phyloP scores from a whole-genome alignment of 2,329 filamentous ascomycete species.

The Pyricularia pennisetigena region DNA sequence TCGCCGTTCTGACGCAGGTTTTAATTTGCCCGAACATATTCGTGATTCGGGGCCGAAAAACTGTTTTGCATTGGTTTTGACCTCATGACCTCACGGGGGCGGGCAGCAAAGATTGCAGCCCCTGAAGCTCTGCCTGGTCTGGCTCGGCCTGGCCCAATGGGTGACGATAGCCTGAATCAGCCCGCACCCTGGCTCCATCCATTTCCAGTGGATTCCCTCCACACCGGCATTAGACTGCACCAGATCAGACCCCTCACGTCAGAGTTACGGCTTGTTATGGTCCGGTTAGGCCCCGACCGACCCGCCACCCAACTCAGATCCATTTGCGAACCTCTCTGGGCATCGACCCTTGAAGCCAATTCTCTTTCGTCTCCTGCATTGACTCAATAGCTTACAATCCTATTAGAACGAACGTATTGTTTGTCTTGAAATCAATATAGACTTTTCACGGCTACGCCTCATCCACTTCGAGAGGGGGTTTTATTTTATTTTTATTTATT shows the following conservation, averaged over 20 bases:
- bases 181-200: neutral
- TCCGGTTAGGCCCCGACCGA: neutral
- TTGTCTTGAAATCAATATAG: neutral
- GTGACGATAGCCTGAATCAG: neutral
- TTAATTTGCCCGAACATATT: neutral
- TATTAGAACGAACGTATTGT: neutral
- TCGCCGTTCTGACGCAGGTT: neutral
- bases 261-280: neutral
- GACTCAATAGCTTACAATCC: neutral
- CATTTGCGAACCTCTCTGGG: neutral
- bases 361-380: neutral
- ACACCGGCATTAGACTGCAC: neutral
- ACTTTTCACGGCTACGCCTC: neutral
- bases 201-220: neutral
- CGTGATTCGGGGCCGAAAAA: neutral
- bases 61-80: neutral
- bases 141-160: neutral
- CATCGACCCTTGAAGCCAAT: neutral
- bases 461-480: neutral
- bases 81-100: neutral
- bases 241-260: neutral
- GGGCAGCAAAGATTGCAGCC: neutral
- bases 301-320: neutral
- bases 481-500: neutral
- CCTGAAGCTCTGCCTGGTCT: neutral